Base-by-base conservation (phyloP, 495 filamentous ascomycete species). In the Neurospora sublineolata region DNA sequence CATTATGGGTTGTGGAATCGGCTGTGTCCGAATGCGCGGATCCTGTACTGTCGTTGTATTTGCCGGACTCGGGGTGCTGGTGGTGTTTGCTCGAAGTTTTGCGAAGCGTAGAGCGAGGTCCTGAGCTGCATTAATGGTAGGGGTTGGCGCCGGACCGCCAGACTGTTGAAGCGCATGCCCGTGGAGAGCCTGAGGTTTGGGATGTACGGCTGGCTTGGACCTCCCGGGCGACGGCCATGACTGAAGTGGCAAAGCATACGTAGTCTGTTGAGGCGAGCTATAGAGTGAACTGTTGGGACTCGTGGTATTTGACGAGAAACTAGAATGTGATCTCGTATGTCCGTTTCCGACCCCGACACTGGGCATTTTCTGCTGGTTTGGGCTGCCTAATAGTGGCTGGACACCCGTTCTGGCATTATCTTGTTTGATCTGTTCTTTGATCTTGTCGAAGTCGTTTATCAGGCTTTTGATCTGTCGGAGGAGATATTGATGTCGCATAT, bases 361-460 rank as follows among this genome's bases (percentile, higher is more conserved):
- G 38, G 36, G 18, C 18, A 12, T 20, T 42, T 70, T 46, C 37
- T 41, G 37, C 10, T 46, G 39, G 33, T 42, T 23, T 33, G 27
- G 68, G 12, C 68, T 70, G 39, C 40, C 27, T 64, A 30, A 11
- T 39, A 33, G 33, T n/a, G 84, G 83, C 64, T 78, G 75, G 20
- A 87, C 80, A 10, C 89, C 88, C 39, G 79, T 88, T 69, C 82
- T 83, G 27, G 75, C 74, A 75, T 93, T 93, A 74, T 93, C 88
- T 37, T 88, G 86, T 69, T 87, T 85, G 73, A 94, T 94, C 36
- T 88, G 83, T 3, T 86, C 80, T 78, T 90, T 91, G 71, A 93
- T 88, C 36, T 82, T 78, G 36, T 84, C 79, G 76, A 90, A 92
- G 67, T 83, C 83, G 46, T 76, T 73, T 40, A 84, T 75, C 39